These are phyloP conservation scores for Adansonia rubrostipa DNA, from an alignment of 441 rosid species.

Conservation along the genomic window DNA sequence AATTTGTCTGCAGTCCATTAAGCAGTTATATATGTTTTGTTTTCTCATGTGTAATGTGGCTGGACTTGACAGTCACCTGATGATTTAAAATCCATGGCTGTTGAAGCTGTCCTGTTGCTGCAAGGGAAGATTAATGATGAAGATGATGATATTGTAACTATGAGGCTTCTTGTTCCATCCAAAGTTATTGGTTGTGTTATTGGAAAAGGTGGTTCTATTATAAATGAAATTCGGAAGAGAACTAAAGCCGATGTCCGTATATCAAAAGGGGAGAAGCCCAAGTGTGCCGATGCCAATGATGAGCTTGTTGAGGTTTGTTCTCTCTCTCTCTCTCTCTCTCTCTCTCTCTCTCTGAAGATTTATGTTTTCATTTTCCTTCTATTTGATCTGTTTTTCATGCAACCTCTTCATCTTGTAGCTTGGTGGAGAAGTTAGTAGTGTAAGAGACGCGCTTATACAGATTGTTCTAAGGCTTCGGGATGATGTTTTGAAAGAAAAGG, in stretches of 20 bases:
- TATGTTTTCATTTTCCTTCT: constrained; percentile 17
- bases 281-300: constrained; percentile 69
- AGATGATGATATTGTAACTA: constrained; percentile 58
- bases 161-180: constrained; percentile 80
- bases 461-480: constrained; percentile 74
- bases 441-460: constrained; percentile 75
- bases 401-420: constrained; percentile 48
- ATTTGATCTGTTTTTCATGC: neutral
- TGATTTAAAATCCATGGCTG: constrained; percentile 93
- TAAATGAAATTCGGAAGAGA: constrained; percentile 85
- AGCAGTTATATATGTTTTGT: neutral
- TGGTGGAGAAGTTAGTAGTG: constrained; percentile 67
- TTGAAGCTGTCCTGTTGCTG: constrained; percentile 87
- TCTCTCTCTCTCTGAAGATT: neutral
- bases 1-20: neutral
- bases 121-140: constrained; percentile 89
- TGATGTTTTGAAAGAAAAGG: constrained; percentile 78
- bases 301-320: constrained; percentile 80
- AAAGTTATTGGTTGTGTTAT: constrained; percentile 86
- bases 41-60: constrained; percentile 18
- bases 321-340: neutral
- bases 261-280: constrained; percentile 71
- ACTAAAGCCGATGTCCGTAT: constrained; percentile 79
- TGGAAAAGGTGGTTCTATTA: constrained; percentile 78
- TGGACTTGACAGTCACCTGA: constrained; percentile 68